Base-by-base conservation (phyloP, 108 stramenopile genomes). In the Pelagomonas calceolata region DNA sequence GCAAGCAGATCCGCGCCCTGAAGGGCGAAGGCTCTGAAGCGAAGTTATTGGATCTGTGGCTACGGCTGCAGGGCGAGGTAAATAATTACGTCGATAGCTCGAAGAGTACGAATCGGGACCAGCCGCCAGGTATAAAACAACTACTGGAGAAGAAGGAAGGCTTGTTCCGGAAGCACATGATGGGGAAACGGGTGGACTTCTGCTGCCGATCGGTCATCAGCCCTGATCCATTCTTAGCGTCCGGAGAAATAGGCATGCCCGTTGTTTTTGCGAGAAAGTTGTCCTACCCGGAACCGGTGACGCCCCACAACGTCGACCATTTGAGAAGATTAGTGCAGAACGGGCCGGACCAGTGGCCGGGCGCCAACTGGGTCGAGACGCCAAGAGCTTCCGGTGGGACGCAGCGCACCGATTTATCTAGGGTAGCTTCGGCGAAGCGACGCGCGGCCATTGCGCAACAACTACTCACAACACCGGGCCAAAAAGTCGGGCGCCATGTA, bases 121-220 rank as follows among this genome's bases (percentile, higher is more conserved):
- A 71, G 30, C 80, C 86, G 17, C 82, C 81, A 26, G 99, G 97
- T 18, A 87, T 99, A 31, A 82, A 94, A 17, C 95, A 99, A 80
- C 71, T 95, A 46, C 83, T 99, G 66, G 99, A 99, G 79, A 86
- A 91, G 73, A 99, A 99, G 85, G 95, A 99, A 76, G 98, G 99
- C 29, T 90, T 99, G 35, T 99, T 99, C 79, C 85, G 81, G 30
- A 86, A 86, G 76, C 94, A 99, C 80, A 99, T 99, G 99, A 99
- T 99, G 99, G 99, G 99, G 15, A 99, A 99, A 77, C 95, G 99
- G 45, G 99, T 99, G 69, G 92, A 99, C 81, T 97, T 82, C 75
- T 89, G 93, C 4, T 98, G 97, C 70, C 91, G 99, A 0, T 92
- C 91, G 34, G 96, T 97, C 60, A 96, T 98, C 73, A 93, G 93